phyloP scores from a whole-genome alignment of 2,329 filamentous ascomycete genomes.

The Epicoccum nigrum region DNA sequence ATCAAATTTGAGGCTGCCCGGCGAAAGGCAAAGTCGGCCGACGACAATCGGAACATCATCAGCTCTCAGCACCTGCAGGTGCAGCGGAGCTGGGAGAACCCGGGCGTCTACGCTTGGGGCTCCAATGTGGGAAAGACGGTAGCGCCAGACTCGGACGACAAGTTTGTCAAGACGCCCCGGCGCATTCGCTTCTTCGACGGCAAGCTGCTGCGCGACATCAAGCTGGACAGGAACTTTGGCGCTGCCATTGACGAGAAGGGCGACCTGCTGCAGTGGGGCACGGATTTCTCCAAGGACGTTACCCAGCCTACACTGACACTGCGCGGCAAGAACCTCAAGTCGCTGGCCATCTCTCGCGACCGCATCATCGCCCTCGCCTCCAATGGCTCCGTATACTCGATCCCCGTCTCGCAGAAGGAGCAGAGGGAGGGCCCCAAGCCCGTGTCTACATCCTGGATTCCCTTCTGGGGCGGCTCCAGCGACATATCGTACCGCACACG shows the following conservation, averaged over 20 bases:
- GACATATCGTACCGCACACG: constrained; percentile 76
- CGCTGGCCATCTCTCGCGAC: constrained; percentile 78
- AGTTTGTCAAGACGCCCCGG: constrained; percentile 77
- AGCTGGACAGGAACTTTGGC: constrained; percentile 80
- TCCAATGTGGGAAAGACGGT: constrained; percentile 85
- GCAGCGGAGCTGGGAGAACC: constrained; percentile 78
- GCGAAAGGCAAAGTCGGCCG: constrained; percentile 62
- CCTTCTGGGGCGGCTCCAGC: constrained; percentile 69
- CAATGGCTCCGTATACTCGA: constrained; percentile 79
- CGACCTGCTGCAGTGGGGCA: constrained; percentile 90
- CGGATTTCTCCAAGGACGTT: constrained; percentile 70
- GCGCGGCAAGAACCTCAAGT: constrained; percentile 78
- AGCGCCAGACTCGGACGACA: constrained; percentile 79
- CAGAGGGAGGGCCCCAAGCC: constrained; percentile 69
- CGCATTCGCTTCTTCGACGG: constrained; percentile 84
- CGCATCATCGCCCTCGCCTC: constrained; percentile 80
- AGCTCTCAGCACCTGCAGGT: constrained; percentile 89
- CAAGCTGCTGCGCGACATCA: constrained; percentile 82
- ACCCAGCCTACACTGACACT: constrained; percentile 73
- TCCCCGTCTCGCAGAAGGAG: constrained; percentile 77
- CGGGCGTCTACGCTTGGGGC: constrained; percentile 93
- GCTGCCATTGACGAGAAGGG: constrained; percentile 87
- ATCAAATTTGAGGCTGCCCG: constrained; percentile 72
- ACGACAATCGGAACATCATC: constrained; percentile 76
- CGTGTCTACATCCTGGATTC: constrained; percentile 72